Percentiles rank a stretch among this genome's conserved stretches.
Evolutionary conservation across 345 rosid genomes (phyloP).

Genomic region (Brassica rapa): DNA sequence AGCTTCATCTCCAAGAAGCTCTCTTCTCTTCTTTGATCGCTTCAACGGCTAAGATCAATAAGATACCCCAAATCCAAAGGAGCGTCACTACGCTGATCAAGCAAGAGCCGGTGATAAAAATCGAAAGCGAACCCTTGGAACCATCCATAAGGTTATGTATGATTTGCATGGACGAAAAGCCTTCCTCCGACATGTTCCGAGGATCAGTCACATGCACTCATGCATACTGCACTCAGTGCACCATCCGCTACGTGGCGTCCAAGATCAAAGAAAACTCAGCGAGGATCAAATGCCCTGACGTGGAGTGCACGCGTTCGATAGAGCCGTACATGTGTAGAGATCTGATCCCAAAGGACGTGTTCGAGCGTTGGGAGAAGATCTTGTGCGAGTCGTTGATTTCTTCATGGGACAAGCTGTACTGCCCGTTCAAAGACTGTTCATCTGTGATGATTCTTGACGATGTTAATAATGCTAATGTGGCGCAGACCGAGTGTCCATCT

Average conservation of each 20-base stretch:
- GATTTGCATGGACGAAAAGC: constrained; percentile 59
- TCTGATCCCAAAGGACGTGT: constrained; percentile 46
- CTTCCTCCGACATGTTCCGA: constrained; percentile 43
- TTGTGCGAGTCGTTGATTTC: constrained; percentile 50
- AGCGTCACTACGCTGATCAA: background rate
- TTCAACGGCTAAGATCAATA: background rate
- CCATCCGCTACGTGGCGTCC: constrained; percentile 46
- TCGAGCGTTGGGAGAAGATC: constrained; percentile 59
- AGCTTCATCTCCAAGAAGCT: constrained; percentile 55
- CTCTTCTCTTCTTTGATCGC: constrained; percentile 32
- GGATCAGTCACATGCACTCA: constrained; percentile 47
- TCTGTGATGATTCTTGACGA: constrained; percentile 47
- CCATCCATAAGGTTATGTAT: constrained; percentile 49
- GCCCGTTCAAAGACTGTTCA: constrained; percentile 78
- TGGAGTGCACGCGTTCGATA: constrained; percentile 46
- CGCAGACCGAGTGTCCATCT: constrained; percentile 63
- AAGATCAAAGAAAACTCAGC: constrained; percentile 40
- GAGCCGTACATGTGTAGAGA: constrained; percentile 50
- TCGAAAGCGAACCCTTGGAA: constrained; percentile 27
- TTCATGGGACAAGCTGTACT: constrained; percentile 46
- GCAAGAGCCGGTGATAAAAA: background rate
- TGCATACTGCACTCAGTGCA: constrained; percentile 56
- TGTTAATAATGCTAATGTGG: constrained; percentile 39
- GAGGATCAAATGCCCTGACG: constrained; percentile 56
- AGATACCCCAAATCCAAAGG: background rate